Percentiles rank a stretch among this genome's conserved stretches.
phyloP scores from a whole-genome alignment of 2,329 filamentous ascomycete genomes.

The Clathrospora elynae region DNA sequence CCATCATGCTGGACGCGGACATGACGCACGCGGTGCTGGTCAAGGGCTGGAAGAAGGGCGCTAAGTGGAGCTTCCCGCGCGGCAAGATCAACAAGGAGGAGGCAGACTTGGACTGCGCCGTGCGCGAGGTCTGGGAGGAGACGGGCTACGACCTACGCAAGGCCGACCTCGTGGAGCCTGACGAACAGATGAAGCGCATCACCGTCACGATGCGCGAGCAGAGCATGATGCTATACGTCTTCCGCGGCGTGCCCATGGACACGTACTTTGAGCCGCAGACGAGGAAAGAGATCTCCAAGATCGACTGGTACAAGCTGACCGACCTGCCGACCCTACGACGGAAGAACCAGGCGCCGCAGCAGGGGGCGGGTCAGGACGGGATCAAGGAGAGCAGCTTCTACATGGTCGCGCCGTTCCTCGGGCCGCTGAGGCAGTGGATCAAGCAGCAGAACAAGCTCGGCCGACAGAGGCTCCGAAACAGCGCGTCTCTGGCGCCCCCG shows the following conservation, averaged over 20 bases:
- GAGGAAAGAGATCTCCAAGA: conserved; percentile 96
- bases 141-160: conserved; percentile 83
- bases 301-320: conserved; percentile 89
- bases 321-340: conserved; percentile 84
- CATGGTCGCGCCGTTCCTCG: conserved; percentile 94
- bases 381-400: conserved; percentile 87
- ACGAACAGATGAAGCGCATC: conserved; percentile 78
- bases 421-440: conserved; percentile 87
- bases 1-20: conserved; percentile 87
- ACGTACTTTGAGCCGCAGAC: conserved; percentile 88
- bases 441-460: conserved; percentile 80
- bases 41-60: conserved; percentile 96
- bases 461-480: conserved; percentile 50
- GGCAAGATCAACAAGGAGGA: conserved; percentile 99
- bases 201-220: conserved; percentile 90
- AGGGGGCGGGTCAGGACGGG: conserved; percentile 58
- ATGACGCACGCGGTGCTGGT: conserved; percentile 95
- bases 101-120: conserved; percentile 87
- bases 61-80: conserved; percentile 94
- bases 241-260: conserved; percentile 84
- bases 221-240: conserved; percentile 90
- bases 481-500: conserved; percentile 23
- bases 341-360: conserved; percentile 65
- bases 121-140: conserved; percentile 94
- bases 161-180: conserved; percentile 73